These are phyloP conservation scores for Claviceps sp. DNA, from an alignment of 2,329 filamentous ascomycete species.

Conservation along the genomic window DNA sequence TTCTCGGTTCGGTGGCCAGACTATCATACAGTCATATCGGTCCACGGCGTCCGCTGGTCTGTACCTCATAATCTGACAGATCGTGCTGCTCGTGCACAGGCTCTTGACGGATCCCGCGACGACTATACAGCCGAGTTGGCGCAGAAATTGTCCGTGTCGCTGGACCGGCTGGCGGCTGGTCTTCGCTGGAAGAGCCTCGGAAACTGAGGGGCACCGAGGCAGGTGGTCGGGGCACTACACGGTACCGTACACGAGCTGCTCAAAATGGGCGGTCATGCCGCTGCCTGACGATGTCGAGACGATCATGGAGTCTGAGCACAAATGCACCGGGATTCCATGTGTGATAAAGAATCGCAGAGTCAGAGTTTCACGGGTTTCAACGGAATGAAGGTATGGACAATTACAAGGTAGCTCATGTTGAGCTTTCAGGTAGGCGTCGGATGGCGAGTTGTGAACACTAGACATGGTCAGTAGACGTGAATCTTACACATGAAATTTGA, in stretches of 20 bases:
- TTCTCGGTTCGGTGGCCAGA: constrained; percentile 1
- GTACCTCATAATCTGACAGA: constrained; percentile 33
- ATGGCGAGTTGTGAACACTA: too few species aligned
- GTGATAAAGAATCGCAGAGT: too few species aligned
- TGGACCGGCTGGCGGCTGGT: constrained; percentile 69
- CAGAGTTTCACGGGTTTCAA: too few species aligned
- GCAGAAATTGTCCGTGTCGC: constrained; percentile 54
- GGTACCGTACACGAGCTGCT: constrained; percentile 70
- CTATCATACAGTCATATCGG: constrained; percentile 7
- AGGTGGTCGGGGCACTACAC: constrained; percentile 69
- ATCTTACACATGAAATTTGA: too few species aligned
- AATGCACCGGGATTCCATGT: too few species aligned
- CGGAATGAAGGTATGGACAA: too few species aligned
- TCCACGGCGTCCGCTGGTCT: constrained; percentile 17
- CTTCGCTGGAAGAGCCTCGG: constrained; percentile 64
- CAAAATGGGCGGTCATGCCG: constrained; percentile 51
- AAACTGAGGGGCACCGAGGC: constrained; percentile 62
- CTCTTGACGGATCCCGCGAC: constrained; percentile 36
- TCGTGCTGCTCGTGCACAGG: constrained; percentile 35
- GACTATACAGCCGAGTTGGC: constrained; percentile 43
- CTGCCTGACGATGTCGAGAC: too few species aligned
- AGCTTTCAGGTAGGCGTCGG: too few species aligned
- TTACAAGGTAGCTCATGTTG: too few species aligned
- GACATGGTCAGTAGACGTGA: too few species aligned
- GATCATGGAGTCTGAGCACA: too few species aligned